phyloP scores from a whole-genome alignment of 768 basidiomycete species.

The Boletus tylopilopsis region DNA sequence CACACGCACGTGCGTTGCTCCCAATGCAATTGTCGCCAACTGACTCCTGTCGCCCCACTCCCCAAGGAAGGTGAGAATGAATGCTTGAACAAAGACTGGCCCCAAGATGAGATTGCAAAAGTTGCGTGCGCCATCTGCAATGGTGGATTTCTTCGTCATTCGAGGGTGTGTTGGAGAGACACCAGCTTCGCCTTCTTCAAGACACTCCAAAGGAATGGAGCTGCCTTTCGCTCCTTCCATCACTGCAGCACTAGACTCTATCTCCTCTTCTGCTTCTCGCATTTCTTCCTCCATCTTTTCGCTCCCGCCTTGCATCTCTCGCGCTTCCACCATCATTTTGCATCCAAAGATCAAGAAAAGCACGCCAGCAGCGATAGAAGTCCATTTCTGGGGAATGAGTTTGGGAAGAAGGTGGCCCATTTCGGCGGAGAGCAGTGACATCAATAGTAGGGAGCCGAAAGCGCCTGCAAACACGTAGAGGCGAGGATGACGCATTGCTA shows the following conservation, averaged over 20 bases:
- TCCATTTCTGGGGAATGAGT: conserved; percentile 68
- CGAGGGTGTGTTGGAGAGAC: conserved; percentile 10
- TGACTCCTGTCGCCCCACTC: conserved; percentile 99
- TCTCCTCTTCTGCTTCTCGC: conserved; percentile 94
- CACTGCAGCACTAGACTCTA: conserved; percentile 71
- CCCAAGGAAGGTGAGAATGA: conserved; percentile 93
- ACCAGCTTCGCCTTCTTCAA: conserved; percentile 63
- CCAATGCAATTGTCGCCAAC: conserved; percentile 94
- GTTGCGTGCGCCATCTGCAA: conserved; percentile 70
- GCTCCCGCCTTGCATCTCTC: conserved; percentile 70
- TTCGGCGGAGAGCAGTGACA: conserved; percentile 93
- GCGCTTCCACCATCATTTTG: conserved; percentile 85
- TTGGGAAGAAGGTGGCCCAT: conserved; percentile 88
- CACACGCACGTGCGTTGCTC: conserved; percentile 82
- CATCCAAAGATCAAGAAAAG: conserved; percentile 89
- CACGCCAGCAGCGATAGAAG: conserved; percentile 67
- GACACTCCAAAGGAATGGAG: conserved; percentile 61
- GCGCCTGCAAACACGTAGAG: conserved; percentile 85
- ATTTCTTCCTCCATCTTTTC: conserved; percentile 92
- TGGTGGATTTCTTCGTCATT: conserved; percentile 18
- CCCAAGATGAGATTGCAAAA: conserved; percentile 80
- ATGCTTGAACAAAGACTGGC: conserved; percentile 93
- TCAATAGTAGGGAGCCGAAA: conserved; percentile 80
- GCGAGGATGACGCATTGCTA: conserved; percentile 90
- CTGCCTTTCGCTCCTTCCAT: conserved; percentile 35